phyloP scores from a whole-genome alignment of 164 flowering plant species.

The Nymphaea colorata region DNA sequence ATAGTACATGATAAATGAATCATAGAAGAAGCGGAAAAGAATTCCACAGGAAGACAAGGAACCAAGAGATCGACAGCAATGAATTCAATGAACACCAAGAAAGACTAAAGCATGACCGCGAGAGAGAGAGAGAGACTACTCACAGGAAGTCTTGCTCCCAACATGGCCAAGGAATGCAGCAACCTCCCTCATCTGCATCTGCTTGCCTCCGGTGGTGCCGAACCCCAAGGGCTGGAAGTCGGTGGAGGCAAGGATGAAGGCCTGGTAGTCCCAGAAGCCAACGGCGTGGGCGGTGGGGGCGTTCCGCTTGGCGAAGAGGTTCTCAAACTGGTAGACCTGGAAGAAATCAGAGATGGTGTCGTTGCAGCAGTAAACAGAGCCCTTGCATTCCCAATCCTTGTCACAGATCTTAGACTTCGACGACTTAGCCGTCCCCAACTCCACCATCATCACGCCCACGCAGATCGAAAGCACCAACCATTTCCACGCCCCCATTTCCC shows the following conservation, averaged over 20 bases:
- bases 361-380: constrained; percentile 61
- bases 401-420: constrained; percentile 39
- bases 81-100: too few species aligned
- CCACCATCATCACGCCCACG: constrained; percentile 2
- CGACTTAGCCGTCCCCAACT: constrained; percentile 15
- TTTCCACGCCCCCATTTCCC: not conserved
- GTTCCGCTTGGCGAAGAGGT: constrained; percentile 75
- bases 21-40: too few species aligned
- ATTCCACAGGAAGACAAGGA: too few species aligned
- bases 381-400: constrained; percentile 69
- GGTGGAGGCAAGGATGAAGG: constrained; percentile 65
- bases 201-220: constrained; percentile 79
- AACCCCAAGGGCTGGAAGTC: constrained; percentile 64
- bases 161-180: constrained; percentile 88
- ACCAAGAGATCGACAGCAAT: too few species aligned
- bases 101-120: not conserved
- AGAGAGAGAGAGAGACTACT: constrained; percentile 5
- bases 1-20: too few species aligned
- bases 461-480: not conserved
- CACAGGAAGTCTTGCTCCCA: constrained; percentile 75
- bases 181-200: constrained; percentile 62
- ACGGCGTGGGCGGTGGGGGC: constrained; percentile 76
- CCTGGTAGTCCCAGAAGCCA: constrained; percentile 76
- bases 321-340: constrained; percentile 68
- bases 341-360: constrained; percentile 68